phyloP scores from a whole-genome alignment of 163 green algal species.

The Scenedesmus sp. region DNA sequence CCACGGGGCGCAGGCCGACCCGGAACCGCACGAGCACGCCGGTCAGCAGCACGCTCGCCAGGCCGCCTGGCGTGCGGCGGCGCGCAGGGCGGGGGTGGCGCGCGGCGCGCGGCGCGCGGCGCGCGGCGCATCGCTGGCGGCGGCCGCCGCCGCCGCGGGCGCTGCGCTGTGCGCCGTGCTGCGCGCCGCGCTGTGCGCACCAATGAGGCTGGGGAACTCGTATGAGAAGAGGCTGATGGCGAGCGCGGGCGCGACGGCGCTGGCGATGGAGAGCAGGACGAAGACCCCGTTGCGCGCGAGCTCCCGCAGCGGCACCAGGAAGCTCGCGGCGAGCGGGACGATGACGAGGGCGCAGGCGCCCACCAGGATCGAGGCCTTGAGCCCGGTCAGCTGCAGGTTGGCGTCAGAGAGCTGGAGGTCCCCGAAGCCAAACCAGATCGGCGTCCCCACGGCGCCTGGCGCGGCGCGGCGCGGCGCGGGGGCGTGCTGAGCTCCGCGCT shows the following conservation, averaged over 20 bases:
- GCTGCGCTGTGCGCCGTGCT: background rate
- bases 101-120: too few relatives aligned
- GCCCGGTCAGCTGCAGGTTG: slow-evolving; percentile 26
- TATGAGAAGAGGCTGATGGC: slow-evolving; percentile 38
- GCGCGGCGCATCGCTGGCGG: too few relatives aligned
- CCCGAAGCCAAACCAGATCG: slow-evolving; percentile 57
- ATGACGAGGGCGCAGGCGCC: slow-evolving; percentile 31
- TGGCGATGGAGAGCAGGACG: slow-evolving; percentile 19
- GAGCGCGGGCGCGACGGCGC: slow-evolving; percentile 10
- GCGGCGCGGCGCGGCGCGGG: too few relatives aligned
- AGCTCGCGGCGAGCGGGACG: slow-evolving; percentile 40
- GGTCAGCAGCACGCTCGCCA: slow-evolving; percentile 7
- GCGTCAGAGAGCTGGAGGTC: slow-evolving; percentile 11
- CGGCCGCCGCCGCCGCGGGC: background rate
- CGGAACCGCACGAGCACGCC: slow-evolving; percentile 19
- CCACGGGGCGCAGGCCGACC: background rate
- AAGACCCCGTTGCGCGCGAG: slow-evolving; percentile 24
- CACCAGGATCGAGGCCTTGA: slow-evolving; percentile 45
- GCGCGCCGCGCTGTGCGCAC: background rate
- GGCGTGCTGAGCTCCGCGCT: too few relatives aligned
- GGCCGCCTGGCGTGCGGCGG: slow-evolving; percentile 4
- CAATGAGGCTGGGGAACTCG: slow-evolving; percentile 22
- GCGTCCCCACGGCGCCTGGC: slow-evolving; percentile 46
- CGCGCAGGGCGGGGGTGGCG: background rate
- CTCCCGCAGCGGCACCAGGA: slow-evolving; percentile 41